Percentiles rank a stretch among this genome's conserved stretches.
Evolutionary conservation across 2,329 filamentous ascomycete species (phyloP).

Genomic region (Aspergillus sp.): DNA sequence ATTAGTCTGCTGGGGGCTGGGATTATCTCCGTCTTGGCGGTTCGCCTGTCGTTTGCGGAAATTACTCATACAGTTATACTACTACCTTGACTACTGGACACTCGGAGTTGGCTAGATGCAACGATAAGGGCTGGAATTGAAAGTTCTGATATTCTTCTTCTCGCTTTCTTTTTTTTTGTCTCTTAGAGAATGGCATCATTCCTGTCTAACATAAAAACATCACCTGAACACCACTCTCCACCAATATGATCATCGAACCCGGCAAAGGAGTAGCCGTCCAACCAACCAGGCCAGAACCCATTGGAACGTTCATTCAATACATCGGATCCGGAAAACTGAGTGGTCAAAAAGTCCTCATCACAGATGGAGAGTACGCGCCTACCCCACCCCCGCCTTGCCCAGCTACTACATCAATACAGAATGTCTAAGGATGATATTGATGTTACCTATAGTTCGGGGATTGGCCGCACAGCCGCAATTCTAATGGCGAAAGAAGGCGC

Average conservation of each 20-base stretch:
- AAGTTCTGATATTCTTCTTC: neutral
- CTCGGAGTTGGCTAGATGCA: too few species aligned
- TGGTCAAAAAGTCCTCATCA: constrained; percentile 54
- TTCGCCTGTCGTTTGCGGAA: neutral
- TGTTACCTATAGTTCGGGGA: constrained; percentile 46
- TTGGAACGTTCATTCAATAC: constrained; percentile 35
- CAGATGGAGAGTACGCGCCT: constrained; percentile 54
- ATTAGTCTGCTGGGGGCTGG: neutral
- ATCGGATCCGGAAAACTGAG: constrained; percentile 51
- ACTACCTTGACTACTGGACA: too few species aligned
- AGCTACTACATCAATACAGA: neutral
- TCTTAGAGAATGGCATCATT: neutral
- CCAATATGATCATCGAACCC: neutral
- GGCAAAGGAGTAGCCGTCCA: constrained; percentile 23
- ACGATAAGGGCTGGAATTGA: neutral
- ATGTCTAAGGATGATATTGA: neutral
- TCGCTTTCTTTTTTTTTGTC: neutral
- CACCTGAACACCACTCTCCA: neutral
- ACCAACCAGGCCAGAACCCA: constrained; percentile 35
- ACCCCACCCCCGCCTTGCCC: neutral
- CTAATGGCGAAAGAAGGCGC: constrained; percentile 60
- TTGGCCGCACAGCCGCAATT: constrained; percentile 55
- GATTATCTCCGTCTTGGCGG: neutral
- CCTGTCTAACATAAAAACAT: neutral
- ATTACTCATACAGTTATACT: neutral